phyloP scores from a whole-genome alignment of 2,329 filamentous ascomycete species.

The Didymella pinodella region DNA sequence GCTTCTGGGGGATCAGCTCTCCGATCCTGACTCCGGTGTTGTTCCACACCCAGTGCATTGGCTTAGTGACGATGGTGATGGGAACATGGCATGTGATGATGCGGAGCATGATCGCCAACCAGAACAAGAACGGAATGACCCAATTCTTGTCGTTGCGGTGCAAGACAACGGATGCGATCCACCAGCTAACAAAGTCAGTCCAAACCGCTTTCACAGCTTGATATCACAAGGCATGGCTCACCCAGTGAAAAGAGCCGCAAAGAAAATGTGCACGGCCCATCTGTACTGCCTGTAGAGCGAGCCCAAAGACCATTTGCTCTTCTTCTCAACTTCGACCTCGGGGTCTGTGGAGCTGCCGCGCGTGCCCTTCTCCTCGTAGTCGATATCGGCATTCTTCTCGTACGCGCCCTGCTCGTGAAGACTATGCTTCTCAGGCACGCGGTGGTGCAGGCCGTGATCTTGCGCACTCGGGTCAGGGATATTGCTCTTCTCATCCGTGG shows the following conservation, averaged over 20 bases:
- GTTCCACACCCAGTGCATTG: constrained; percentile 73
- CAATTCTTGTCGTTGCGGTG: constrained; percentile 79
- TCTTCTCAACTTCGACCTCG: constrained; percentile 30
- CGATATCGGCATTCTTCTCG: constrained; percentile 46
- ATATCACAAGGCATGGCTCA: constrained; percentile 40
- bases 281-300: constrained; percentile 52
- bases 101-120: constrained; percentile 76
- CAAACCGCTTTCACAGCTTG: constrained; percentile 12
- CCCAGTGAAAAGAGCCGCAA: constrained; percentile 62
- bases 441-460: constrained; percentile 53
- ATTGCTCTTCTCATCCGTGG: constrained; percentile 45
- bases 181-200: constrained; percentile 64
- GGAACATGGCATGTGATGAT: constrained; percentile 78
- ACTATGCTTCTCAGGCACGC: constrained; percentile 37
- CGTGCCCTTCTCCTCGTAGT: constrained; percentile 54
- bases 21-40: constrained; percentile 68
- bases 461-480: constrained; percentile 48
- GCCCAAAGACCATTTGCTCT: constrained; percentile 29
- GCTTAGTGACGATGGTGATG: constrained; percentile 69
- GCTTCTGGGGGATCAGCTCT: constrained; percentile 69
- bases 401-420: constrained; percentile 35
- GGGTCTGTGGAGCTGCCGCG: constrained; percentile 37
- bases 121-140: constrained; percentile 85
- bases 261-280: constrained; percentile 51
- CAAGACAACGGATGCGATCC: constrained; percentile 76